Conservation (phyloP, 2,329 filamentous ascomycete species). For the Alternaria conjuncta region DNA sequence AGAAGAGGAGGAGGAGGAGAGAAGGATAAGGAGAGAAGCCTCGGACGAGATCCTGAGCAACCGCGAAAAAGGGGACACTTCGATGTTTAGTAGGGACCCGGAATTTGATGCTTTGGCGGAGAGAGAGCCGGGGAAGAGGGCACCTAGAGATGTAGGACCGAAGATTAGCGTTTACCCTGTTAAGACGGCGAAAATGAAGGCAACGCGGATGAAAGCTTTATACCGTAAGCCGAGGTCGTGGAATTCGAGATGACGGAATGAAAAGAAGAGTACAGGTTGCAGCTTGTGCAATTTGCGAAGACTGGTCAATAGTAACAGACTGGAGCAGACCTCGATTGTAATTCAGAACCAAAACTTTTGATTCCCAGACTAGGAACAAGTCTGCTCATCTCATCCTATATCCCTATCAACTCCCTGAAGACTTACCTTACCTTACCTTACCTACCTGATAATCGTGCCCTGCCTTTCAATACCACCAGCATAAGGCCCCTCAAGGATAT, state of each 20-base stretch:
- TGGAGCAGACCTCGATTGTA: background rate
- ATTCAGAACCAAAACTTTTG: background rate
- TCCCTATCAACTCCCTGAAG: background rate
- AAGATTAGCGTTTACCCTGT: background rate
- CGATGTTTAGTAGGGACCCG: background rate
- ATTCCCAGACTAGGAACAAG: background rate
- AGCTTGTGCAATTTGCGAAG: background rate
- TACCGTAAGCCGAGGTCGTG: background rate
- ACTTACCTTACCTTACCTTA: background rate
- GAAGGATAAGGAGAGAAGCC: background rate
- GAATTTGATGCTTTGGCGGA: background rate
- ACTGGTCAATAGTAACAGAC: background rate
- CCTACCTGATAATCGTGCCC: conserved; percentile 51
- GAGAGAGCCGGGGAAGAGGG: background rate
- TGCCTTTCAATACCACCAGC: conserved; percentile 77
- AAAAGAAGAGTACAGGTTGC: background rate
- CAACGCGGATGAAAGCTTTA: background rate
- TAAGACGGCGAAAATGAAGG: background rate
- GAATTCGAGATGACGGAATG: background rate
- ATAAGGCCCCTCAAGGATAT: conserved; percentile 76
- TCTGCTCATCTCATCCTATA: background rate
- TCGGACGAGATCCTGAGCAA: background rate
- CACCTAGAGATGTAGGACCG: background rate
- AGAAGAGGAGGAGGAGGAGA: background rate
- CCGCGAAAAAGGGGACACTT: background rate